Conservation (phyloP, 192 early-diverging fungal genomes). For the Coemansia erecta region DNA sequence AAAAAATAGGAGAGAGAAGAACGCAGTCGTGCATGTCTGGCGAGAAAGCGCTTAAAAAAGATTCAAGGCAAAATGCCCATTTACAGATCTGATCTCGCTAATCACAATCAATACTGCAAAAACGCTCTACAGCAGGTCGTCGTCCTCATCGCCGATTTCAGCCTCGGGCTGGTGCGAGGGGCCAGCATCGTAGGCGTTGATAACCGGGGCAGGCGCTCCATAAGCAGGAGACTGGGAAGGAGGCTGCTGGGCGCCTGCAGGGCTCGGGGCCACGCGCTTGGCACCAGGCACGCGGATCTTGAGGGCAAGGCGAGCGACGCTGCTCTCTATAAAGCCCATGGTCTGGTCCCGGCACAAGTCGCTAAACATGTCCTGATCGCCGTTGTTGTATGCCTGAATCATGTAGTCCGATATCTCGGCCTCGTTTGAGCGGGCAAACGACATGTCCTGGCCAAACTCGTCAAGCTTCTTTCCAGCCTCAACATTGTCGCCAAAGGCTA, state of each 20-base stretch:
- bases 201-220: background rate
- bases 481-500: conserved; percentile 45
- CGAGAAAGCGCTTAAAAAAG: too few species aligned
- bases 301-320: conserved; percentile 29
- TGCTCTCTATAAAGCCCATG: conserved; percentile 26
- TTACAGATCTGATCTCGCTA: conserved; percentile 1
- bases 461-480: conserved; percentile 44
- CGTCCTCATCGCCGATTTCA: conserved; percentile 25
- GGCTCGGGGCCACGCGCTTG: conserved; percentile 7
- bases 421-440: conserved; percentile 34
- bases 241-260: background rate
- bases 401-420: conserved; percentile 32
- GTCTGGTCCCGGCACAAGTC: conserved; percentile 19
- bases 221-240: background rate
- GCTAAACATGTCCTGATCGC: conserved; percentile 40
- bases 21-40: too few species aligned
- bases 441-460: conserved; percentile 29
- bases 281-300: conserved; percentile 37
- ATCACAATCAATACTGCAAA: background rate
- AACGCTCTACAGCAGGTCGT: conserved; percentile 25
- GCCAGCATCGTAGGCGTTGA: background rate
- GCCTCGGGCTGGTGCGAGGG: conserved; percentile 1
- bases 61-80: too few species aligned
- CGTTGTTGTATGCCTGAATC: conserved; percentile 36
- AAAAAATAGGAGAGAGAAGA: background rate